Evolutionary conservation across 768 basidiomycete genomes (phyloP), one percentile per base, ranked within the genome.

Genomic region (Asterophora lycoperdoides): DNA sequence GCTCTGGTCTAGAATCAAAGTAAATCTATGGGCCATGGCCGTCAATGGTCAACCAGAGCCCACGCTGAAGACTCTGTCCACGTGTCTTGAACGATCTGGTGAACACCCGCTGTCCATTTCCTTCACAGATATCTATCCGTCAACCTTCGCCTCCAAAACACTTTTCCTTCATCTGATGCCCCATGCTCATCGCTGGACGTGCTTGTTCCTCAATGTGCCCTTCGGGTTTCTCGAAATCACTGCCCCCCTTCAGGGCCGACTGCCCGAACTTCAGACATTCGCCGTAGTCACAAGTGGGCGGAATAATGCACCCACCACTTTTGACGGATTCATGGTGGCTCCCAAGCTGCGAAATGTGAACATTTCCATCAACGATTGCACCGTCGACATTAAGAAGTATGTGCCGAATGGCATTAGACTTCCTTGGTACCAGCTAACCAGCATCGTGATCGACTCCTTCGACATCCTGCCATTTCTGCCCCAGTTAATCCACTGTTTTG

Each of bases 381-480:
- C 41, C 8, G n/a, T 3, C 15, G 10, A n/a, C 7, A 9, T n/a
- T 2, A 19, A 2, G 28, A 17, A 17, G 8, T 8, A 19, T n/a
- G 15, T 3, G 8, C 33, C 41, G 9, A 11, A 42, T 33, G 7
- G 18, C n/a, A 17, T 42, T 15, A 15, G 8, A n/a, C 34, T 46
- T 20, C 44, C 44, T 26, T 46, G 44, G 44, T 23, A 8, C 35
- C 44, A 46, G 34, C 6, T 46, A n/a, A 46, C 44, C 18, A 26
- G 19, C 23, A 9, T 46, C 3, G 17, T 2, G 2, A 9, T 30
- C 9, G 41, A 42, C 14, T 30, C 41, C 5, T 10, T 42, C 41
- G 39, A 40, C 4, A 23, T 26, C 19, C 1, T 40, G n/a, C 13
- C 4, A 10, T 23, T 23, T 14, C 11, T 23, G 8, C 19, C 39